Evolutionary conservation across 169 alveolate species (phyloP), one percentile per base, ranked within the genome.

Genomic region (Prorocentrum cordatum): DNA sequence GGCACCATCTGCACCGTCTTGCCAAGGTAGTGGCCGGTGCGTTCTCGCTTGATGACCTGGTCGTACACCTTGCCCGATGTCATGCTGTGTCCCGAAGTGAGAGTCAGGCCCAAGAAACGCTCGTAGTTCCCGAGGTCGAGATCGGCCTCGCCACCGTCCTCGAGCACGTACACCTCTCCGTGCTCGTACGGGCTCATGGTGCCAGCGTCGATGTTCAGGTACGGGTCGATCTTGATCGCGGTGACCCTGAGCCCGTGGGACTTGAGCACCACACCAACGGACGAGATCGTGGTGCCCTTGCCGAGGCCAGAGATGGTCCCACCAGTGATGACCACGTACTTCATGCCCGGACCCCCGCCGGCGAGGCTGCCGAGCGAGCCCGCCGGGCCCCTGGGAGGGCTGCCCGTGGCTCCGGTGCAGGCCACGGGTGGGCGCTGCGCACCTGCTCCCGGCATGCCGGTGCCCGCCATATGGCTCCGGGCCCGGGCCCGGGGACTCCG

Each of bases 51-150:
- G 68, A 97, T 92, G 59, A 97, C 98, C 50, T 94, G 92, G 80
- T 95, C 93, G 92, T 95, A 98, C 20, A 97, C 92, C 89, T 98
- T 98, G n/a, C 99, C 99, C 32, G 98, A 94, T 20, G 99, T 97
- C 47, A 97, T 92, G 75, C 95, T 96, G 93, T 98, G 98, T 62
- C 94, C 94, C 27, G 93, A 75, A 3, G 97, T 91, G 32, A 98
- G 93, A 27, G 94, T 92, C 32, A 96, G 92, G 31, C 96, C 24
- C 54, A 98, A 91, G 92, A 96, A 96, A 61, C 99, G 93, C 94
- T 98, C 99, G 92, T 98, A 98, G 93, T 98, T 98, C n/a, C 99
- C 99, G 91, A 98, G 92, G 92, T 98, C 99, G 79, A 98, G 92
- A 94, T 98, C 99, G 14, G 95, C 99, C 90, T 98, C 99, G 22